These are phyloP conservation scores for Emergomyces pasteurianus DNA, from an alignment of 2,329 filamentous ascomycete species.

Conservation along the genomic window DNA sequence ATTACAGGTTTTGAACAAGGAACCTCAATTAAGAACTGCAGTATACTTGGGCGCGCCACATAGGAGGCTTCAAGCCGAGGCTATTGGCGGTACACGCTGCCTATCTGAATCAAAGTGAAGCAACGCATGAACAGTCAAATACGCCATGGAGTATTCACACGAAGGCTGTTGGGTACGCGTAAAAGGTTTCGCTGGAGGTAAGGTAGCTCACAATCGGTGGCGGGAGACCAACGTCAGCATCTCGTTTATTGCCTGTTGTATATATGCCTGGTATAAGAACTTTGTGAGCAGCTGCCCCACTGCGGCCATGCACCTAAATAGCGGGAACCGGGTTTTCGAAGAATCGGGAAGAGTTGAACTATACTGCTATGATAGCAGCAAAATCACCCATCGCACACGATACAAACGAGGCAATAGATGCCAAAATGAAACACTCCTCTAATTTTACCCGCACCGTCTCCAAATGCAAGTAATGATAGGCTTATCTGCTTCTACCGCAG, in stretches of 20 bases:
- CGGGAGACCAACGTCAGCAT: neutral
- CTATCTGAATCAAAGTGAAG: too few species aligned
- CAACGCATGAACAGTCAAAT: neutral
- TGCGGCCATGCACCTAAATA: neutral
- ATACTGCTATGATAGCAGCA: neutral
- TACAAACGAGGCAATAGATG: neutral
- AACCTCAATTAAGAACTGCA: neutral
- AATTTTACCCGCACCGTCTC: neutral
- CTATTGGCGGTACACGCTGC: neutral
- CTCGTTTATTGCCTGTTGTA: neutral
- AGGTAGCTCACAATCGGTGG: neutral
- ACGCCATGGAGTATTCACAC: neutral
- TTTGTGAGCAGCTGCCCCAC: neutral
- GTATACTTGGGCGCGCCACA: neutral
- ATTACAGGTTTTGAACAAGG: neutral
- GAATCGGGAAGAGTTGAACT: neutral
- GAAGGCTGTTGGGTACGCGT: neutral
- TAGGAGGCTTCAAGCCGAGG: neutral
- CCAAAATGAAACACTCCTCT: neutral
- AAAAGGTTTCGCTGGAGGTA: neutral
- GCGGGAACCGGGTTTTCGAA: neutral
- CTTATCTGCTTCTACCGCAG: neutral
- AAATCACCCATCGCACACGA: neutral
- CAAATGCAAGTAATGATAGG: neutral
- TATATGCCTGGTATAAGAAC: neutral